phyloP scores from a whole-genome alignment of 768 basidiomycete genomes.

The Russula sp. region DNA sequence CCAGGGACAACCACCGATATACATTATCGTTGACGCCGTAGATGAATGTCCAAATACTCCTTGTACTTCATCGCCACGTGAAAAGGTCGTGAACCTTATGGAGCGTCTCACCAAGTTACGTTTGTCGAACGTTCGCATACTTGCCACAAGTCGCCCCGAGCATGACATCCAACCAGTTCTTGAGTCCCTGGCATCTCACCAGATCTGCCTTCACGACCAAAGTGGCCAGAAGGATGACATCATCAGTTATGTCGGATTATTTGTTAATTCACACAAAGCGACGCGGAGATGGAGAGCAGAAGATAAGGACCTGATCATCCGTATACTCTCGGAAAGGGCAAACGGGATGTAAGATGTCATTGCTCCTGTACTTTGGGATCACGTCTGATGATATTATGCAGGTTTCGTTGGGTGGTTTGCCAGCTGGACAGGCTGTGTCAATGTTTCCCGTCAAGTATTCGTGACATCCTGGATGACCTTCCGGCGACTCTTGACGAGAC shows the following conservation, averaged over 20 bases:
- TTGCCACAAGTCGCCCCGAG: background rate
- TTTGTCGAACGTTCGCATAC: background rate
- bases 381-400: background rate
- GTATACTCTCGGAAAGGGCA: background rate
- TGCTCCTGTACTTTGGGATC: background rate
- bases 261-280: background rate
- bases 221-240: background rate
- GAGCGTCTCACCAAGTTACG: background rate
- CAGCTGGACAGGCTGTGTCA: background rate
- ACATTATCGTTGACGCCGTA: too few relatives aligned
- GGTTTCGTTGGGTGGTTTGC: background rate
- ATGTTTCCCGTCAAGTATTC: background rate
- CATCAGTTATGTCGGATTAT: background rate
- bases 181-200: background rate
- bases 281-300: background rate
- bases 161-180: background rate
- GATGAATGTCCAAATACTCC: too few relatives aligned
- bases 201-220: background rate
- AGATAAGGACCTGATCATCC: background rate
- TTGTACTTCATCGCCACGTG: background rate
- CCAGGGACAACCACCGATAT: background rate
- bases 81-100: background rate
- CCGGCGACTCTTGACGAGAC: background rate
- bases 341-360: background rate
- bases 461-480: background rate